Evolutionary conservation across 2,329 filamentous ascomycete genomes (phyloP).

Genomic region (Dactylonectria estremocensis): DNA sequence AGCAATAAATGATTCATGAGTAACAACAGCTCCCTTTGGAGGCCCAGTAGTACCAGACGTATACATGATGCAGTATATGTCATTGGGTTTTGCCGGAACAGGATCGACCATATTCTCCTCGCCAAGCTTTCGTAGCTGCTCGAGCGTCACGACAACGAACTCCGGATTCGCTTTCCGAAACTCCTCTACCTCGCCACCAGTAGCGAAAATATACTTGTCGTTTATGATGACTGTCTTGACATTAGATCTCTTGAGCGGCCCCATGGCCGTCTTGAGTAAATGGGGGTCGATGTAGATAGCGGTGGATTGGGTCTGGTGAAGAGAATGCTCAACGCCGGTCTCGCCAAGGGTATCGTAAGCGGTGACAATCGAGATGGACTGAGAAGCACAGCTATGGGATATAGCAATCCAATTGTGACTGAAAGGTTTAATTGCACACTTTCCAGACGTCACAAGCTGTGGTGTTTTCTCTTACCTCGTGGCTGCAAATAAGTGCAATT

Average conservation of each 20-base stretch:
- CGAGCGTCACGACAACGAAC: slow-evolving; percentile 66
- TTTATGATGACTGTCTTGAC: slow-evolving; percentile 76
- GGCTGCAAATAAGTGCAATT: slow-evolving; percentile 84
- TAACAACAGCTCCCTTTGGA: slow-evolving; percentile 89
- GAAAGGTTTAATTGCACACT: not conserved
- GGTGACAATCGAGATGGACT: slow-evolving; percentile 92
- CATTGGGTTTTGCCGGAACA: slow-evolving; percentile 78
- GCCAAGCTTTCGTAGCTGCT: slow-evolving; percentile 68
- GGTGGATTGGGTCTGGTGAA: slow-evolving; percentile 83
- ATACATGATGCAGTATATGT: slow-evolving; percentile 87
- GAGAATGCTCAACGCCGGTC: slow-evolving; percentile 86
- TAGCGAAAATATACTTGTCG: slow-evolving; percentile 67
- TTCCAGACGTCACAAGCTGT: too few relatives aligned
- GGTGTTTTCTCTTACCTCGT: slow-evolving; percentile 71
- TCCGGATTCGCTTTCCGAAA: slow-evolving; percentile 70
- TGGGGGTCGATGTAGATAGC: slow-evolving; percentile 90
- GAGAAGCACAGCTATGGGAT: slow-evolving; percentile 83
- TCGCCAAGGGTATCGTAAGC: slow-evolving; percentile 94
- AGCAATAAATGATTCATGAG: slow-evolving; percentile 85
- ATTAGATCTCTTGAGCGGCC: slow-evolving; percentile 68
- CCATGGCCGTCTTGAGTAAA: slow-evolving; percentile 73
- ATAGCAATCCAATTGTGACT: slow-evolving; percentile 87
- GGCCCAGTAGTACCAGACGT: slow-evolving; percentile 91
- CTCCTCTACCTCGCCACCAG: slow-evolving; percentile 64
- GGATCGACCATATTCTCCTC: slow-evolving; percentile 79